A percentile compares a stretch with the other conserved stretches of the same genome.
Evolutionary conservation across 2,329 filamentous ascomycete species (phyloP).

Genomic region (Cordyceps militaris): DNA sequence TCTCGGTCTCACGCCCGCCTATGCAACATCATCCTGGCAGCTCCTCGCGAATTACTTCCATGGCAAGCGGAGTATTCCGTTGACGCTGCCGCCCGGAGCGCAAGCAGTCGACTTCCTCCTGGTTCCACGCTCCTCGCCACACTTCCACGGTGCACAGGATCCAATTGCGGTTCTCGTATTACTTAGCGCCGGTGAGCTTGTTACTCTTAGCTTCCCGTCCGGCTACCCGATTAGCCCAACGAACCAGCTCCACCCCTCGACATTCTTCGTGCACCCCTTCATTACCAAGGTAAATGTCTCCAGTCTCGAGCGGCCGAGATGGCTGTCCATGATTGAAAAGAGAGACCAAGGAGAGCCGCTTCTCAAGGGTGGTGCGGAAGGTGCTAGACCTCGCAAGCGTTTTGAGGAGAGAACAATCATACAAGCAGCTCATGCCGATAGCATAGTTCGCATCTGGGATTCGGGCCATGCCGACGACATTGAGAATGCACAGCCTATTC

Average conservation of each 20-base stretch:
- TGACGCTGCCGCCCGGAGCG: constrained; percentile 71
- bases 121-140: constrained; percentile 73
- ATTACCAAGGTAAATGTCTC: constrained; percentile 67
- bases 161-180: constrained; percentile 78
- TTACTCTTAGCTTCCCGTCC: constrained; percentile 86
- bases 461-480: constrained; percentile 87
- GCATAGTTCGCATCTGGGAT: constrained; percentile 89
- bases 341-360: constrained; percentile 71
- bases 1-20: constrained; percentile 79
- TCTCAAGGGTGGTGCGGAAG: constrained; percentile 71
- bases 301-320: constrained; percentile 67
- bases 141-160: constrained; percentile 83
- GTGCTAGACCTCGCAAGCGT: constrained; percentile 60
- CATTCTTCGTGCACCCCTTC: constrained; percentile 87
- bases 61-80: constrained; percentile 62
- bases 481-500: constrained; percentile 73
- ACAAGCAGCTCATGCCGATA: constrained; percentile 82
- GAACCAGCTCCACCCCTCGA: constrained; percentile 81
- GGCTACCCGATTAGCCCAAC: constrained; percentile 87
- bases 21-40: constrained; percentile 88
- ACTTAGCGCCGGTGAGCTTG: constrained; percentile 77
- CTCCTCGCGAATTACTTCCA: constrained; percentile 70
- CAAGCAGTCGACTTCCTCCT: constrained; percentile 75
- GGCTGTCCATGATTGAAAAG: constrained; percentile 86
- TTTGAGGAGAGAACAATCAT: constrained; percentile 80